Percentiles rank a stretch among this genome's conserved stretches.
These are phyloP conservation scores for Colletotrichum tamarilloi DNA, from an alignment of 2,329 filamentous ascomycete species.

Conservation along the genomic window DNA sequence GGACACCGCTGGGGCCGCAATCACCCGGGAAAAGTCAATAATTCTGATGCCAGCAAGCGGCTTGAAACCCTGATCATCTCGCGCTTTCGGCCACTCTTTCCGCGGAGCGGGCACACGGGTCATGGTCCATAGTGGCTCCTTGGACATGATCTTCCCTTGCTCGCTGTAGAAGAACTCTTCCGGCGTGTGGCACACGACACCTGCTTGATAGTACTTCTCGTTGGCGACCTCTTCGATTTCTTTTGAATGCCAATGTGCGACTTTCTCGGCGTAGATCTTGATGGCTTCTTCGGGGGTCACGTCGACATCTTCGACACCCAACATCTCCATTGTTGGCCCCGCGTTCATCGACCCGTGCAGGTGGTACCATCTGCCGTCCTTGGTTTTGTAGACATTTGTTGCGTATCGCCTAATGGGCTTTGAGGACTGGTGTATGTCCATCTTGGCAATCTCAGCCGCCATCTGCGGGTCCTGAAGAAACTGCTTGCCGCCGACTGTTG, in stretches of 20 bases:
- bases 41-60: constrained; percentile 47
- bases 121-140: constrained; percentile 40
- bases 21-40: constrained; percentile 43
- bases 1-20: constrained; percentile 44
- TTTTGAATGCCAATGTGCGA: constrained; percentile 41
- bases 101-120: constrained; percentile 5
- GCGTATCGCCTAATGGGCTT: constrained; percentile 45
- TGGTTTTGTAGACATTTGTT: constrained; percentile 48
- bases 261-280: constrained; percentile 37
- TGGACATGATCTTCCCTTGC: constrained; percentile 41
- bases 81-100: constrained; percentile 38
- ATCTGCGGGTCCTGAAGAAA: constrained; percentile 35
- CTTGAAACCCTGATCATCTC: constrained; percentile 36
- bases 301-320: constrained; percentile 43
- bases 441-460: constrained; percentile 40
- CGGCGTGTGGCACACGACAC: constrained; percentile 45
- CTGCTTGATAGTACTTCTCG: constrained; percentile 46
- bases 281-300: constrained; percentile 44
- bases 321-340: constrained; percentile 43
- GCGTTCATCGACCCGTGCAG: constrained; percentile 48
- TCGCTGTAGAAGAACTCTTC: constrained; percentile 45
- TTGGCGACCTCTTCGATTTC: constrained; percentile 46
- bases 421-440: constrained; percentile 27
- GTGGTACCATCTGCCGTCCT: constrained; percentile 48
- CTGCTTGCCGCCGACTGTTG: constrained; percentile 30